Evolutionary conservation across 139 green algal genomes (phyloP).

Genomic region (Closterium sp.): DNA sequence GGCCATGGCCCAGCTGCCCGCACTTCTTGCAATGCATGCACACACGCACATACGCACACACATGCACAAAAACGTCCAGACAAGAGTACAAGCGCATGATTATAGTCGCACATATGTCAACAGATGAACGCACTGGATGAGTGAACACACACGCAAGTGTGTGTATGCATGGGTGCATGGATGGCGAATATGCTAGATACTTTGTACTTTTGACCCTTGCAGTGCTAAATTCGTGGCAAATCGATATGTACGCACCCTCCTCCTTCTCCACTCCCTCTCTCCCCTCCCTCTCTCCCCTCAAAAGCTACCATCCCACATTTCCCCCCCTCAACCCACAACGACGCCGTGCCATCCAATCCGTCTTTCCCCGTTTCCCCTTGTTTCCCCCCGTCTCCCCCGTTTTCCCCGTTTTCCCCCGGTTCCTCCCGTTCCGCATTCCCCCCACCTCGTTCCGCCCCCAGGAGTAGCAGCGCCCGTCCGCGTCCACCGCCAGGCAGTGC

Average conservation of each 20-base stretch:
- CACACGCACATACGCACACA: neutral
- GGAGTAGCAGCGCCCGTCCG: conserved; percentile 71
- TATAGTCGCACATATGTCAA: too few relatives aligned
- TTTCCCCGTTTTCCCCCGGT: conserved; percentile 55
- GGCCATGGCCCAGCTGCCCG: conserved; percentile 51
- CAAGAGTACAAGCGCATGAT: too few relatives aligned
- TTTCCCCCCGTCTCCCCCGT: neutral
- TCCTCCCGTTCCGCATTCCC: conserved; percentile 59
- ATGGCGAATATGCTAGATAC: too few relatives aligned
- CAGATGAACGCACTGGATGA: too few relatives aligned
- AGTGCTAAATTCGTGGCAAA: too few relatives aligned
- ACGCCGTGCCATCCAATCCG: neutral
- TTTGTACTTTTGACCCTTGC: too few relatives aligned
- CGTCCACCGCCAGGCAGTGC: conserved; percentile 69
- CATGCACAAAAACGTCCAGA: too few relatives aligned
- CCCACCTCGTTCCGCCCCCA: conserved; percentile 81
- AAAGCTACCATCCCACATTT: neutral
- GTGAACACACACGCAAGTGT: too few relatives aligned
- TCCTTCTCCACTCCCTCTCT: too few relatives aligned
- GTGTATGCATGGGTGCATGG: too few relatives aligned
- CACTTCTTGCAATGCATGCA: neutral
- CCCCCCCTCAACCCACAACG: neutral
- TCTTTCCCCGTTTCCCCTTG: too few relatives aligned
- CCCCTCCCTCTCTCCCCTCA: neutral
- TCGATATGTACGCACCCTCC: too few relatives aligned